Evolutionary conservation across 306 rosid species (phyloP).

Genomic region (Mimosa pudica): DNA sequence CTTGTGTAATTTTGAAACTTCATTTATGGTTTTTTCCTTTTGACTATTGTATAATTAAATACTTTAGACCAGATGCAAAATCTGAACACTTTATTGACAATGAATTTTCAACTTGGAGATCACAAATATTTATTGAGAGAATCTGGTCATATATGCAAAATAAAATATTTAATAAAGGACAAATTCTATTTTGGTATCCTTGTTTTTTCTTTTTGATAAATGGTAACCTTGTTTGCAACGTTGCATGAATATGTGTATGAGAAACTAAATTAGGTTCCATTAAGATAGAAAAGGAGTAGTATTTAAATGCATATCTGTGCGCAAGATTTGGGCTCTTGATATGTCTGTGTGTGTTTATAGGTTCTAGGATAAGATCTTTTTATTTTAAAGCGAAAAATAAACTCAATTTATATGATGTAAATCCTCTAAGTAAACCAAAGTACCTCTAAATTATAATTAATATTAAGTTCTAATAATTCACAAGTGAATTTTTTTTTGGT

Average conservation of each 20-base stretch:
- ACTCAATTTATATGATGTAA: too few species aligned
- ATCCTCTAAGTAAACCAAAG: too few species aligned
- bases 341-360: neutral
- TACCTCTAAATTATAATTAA: too few species aligned
- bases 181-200: neutral
- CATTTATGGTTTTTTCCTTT: neutral
- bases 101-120: neutral
- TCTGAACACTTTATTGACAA: neutral
- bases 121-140: neutral
- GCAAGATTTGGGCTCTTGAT: neutral
- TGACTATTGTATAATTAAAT: neutral
- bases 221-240: neutral
- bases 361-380: neutral
- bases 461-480: too few species aligned
- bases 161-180: neutral
- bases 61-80: neutral
- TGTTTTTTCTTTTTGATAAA: too few species aligned
- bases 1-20: neutral
- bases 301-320: neutral
- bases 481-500: too few species aligned
- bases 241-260: neutral
- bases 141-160: neutral
- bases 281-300: neutral
- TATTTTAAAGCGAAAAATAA: too few species aligned
- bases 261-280: neutral